Conservation (phyloP, 768 basidiomycete species). For the Rhodosporidiobolus odoratus region DNA sequence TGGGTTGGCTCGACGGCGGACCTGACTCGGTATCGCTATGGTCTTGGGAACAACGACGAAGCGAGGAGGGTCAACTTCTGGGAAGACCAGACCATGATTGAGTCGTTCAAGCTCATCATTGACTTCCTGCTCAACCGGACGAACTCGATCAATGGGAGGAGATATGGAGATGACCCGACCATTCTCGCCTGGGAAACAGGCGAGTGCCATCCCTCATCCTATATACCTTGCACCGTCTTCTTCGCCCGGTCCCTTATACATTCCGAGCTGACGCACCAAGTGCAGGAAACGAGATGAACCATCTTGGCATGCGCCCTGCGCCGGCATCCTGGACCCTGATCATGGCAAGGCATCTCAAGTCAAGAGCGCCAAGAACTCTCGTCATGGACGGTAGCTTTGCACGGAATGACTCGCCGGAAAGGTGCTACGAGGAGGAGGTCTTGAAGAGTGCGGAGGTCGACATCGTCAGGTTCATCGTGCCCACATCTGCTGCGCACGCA, state of each 20-base stretch:
- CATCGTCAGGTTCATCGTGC: conserved; percentile 1
- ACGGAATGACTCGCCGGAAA: conserved; percentile 31
- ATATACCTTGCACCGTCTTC: neutral
- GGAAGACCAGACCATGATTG: conserved; percentile 36
- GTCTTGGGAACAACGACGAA: conserved; percentile 23
- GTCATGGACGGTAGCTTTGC: conserved; percentile 43
- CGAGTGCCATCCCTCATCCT: neutral
- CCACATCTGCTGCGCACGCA: neutral
- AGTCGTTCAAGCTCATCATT: conserved; percentile 39
- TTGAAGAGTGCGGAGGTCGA: conserved; percentile 36
- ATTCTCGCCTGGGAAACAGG: conserved; percentile 43
- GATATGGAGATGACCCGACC: conserved; percentile 41
- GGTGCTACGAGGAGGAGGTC: conserved; percentile 37
- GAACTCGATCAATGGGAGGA: conserved; percentile 40
- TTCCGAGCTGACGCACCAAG: neutral
- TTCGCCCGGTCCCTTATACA: neutral
- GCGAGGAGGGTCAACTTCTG: conserved; percentile 37
- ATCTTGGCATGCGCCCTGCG: conserved; percentile 34
- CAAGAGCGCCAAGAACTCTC: conserved; percentile 38
- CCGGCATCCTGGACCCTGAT: conserved; percentile 39
- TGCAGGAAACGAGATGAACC: conserved; percentile 42
- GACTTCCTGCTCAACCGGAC: conserved; percentile 40
- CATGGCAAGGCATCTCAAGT: conserved; percentile 40
- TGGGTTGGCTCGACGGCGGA: conserved; percentile 38
- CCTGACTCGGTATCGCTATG: conserved; percentile 29